Evolutionary conservation across 192 early-diverging fungal species (phyloP).

Genomic region (Thamnidium elegans): DNA sequence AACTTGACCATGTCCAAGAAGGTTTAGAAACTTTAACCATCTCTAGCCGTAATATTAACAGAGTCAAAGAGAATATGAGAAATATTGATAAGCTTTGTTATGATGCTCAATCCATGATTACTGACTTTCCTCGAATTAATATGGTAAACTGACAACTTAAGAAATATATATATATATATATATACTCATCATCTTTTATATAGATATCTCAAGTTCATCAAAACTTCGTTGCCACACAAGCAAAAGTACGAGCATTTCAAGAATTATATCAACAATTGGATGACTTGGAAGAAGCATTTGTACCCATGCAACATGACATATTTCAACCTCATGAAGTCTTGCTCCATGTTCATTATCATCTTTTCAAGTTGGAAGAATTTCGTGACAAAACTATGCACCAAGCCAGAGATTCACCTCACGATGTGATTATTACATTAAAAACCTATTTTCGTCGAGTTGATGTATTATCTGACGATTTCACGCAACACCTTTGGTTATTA

Average conservation of each 20-base stretch:
- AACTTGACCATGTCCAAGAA: constrained; percentile 87
- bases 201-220: constrained; percentile 90
- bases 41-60: constrained; percentile 60
- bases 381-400: constrained; percentile 80
- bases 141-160: constrained; percentile 49
- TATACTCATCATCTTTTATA: background rate
- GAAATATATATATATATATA: too few relatives aligned
- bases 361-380: constrained; percentile 87
- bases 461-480: constrained; percentile 77
- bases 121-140: constrained; percentile 87
- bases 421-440: constrained; percentile 81
- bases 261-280: constrained; percentile 80
- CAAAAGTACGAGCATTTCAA: constrained; percentile 84
- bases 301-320: constrained; percentile 60
- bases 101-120: constrained; percentile 81
- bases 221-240: constrained; percentile 90
- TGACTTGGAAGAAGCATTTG: constrained; percentile 65
- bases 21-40: constrained; percentile 76
- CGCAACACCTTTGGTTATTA: constrained; percentile 83
- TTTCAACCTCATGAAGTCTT: constrained; percentile 75
- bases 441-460: constrained; percentile 87
- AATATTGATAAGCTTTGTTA: constrained; percentile 84
- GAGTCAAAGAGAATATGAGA: constrained; percentile 72
- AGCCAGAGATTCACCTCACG: constrained; percentile 61
- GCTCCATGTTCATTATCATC: constrained; percentile 82